Percentiles rank a stretch among this genome's conserved stretches.
Conservation (phyloP, 805 yeast genomes). For the Starmerella vitae region DNA sequence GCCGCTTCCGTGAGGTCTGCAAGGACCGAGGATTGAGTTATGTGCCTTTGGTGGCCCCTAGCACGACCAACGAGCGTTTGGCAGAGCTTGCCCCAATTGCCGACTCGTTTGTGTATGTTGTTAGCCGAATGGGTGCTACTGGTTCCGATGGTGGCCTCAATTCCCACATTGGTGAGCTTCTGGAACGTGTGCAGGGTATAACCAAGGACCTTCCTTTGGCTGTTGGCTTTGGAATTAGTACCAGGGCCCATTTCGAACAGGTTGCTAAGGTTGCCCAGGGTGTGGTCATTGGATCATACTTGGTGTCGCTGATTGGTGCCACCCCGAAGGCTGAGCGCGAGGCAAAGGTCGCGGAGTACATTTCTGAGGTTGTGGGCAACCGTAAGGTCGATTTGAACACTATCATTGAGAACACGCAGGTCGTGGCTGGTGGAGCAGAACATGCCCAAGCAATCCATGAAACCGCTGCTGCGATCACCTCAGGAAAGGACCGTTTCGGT, state of each 20-base stretch:
- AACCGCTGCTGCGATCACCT: slow-evolving; percentile 24
- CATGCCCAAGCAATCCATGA: slow-evolving; percentile 8
- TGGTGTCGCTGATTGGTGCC: slow-evolving; percentile 56
- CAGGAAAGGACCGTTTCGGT: slow-evolving; percentile 68
- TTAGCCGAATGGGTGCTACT: slow-evolving; percentile 95
- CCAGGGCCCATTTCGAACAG: slow-evolving; percentile 72
- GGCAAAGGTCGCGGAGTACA: slow-evolving; percentile 51
- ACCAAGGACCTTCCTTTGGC: slow-evolving; percentile 74
- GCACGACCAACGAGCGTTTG: slow-evolving; percentile 84
- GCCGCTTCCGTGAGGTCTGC: slow-evolving; percentile 66
- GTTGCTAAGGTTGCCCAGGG: slow-evolving; percentile 83
- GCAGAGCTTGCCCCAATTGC: slow-evolving; percentile 69
- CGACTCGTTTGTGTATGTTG: slow-evolving; percentile 91
- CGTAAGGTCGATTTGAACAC: slow-evolving; percentile 20
- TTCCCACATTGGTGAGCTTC: slow-evolving; percentile 48
- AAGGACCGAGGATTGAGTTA: slow-evolving; percentile 58
- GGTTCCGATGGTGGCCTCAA: slow-evolving; percentile 67
- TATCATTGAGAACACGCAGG: slow-evolving; percentile 7
- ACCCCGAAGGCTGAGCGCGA: slow-evolving; percentile 42
- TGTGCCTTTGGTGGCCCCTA: slow-evolving; percentile 92
- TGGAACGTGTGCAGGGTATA: slow-evolving; percentile 59
- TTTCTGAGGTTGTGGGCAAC: slow-evolving; percentile 52
- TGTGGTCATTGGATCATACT: slow-evolving; percentile 86
- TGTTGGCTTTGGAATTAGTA: slow-evolving; percentile 94
- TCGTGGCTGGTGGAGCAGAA: slow-evolving; percentile 6